These are phyloP conservation scores for Nicotiana tomentosiformis DNA, from an alignment of 257 asterid species.

Conservation along the genomic window DNA sequence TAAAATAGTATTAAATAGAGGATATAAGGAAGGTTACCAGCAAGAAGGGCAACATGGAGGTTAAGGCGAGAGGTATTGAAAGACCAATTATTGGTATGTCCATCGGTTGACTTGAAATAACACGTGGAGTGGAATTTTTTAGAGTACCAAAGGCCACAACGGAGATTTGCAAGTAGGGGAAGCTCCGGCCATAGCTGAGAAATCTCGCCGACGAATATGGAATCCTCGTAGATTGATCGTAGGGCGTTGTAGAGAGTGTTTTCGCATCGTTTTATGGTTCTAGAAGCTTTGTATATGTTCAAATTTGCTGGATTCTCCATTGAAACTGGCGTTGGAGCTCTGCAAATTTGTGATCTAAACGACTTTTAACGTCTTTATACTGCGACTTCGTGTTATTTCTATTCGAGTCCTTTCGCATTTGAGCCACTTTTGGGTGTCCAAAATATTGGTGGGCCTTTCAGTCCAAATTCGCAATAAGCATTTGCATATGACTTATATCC, in stretches of 20 bases:
- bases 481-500: no score
- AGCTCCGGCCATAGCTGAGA: conserved; percentile 85
- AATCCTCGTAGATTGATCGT: conserved; percentile 88
- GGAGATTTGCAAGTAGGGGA: conserved; percentile 86
- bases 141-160: conserved; percentile 95
- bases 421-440: neutral
- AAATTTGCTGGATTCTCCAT: conserved; percentile 20
- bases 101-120: conserved; percentile 97
- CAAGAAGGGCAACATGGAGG: conserved; percentile 78
- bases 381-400: no score
- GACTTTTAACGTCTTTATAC: neutral
- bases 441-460: no score
- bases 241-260: conserved; percentile 74
- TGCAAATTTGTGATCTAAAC: neutral
- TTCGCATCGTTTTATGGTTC: conserved; percentile 69
- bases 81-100: conserved; percentile 87
- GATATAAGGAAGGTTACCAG: conserved; percentile 36
- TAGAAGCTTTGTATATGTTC: conserved; percentile 61
- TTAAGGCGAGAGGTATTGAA: conserved; percentile 88
- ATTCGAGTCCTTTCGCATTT: neutral
- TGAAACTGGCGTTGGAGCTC: neutral
- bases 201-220: conserved; percentile 85
- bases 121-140: conserved; percentile 55
- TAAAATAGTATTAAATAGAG: neutral
- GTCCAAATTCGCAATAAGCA: no score